phyloP scores from a whole-genome alignment of 129 eudicot species.

The Sambucus nigra region DNA sequence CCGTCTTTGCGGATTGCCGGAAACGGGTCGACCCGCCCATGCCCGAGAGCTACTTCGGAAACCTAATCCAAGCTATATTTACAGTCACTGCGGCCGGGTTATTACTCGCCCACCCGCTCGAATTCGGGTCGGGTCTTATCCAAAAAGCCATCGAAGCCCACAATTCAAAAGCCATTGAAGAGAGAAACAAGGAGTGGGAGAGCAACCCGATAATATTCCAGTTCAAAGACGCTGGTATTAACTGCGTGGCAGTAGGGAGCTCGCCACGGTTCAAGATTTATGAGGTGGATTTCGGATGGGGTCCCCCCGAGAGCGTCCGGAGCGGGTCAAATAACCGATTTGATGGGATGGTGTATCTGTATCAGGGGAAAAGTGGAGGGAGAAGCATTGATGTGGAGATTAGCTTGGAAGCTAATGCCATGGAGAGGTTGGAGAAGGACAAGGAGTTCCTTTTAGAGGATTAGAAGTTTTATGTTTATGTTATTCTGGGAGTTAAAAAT shows the following conservation, averaged over 20 bases:
- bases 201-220: constrained; percentile 70
- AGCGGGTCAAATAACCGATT: constrained; percentile 92
- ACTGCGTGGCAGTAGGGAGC: constrained; percentile 97
- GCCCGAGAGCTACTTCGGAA: constrained; percentile 95
- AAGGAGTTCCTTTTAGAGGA: constrained; percentile 56
- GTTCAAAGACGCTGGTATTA: constrained; percentile 86
- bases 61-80: constrained; percentile 89
- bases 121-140: constrained; percentile 62
- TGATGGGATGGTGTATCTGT: constrained; percentile 93
- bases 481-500: too few species aligned
- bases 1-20: constrained; percentile 95
- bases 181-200: constrained; percentile 77
- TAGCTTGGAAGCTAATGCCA: constrained; percentile 74
- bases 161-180: constrained; percentile 58
- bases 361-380: constrained; percentile 77
- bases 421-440: constrained; percentile 87
- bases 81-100: constrained; percentile 89
- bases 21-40: constrained; percentile 89
- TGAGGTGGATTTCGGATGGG: constrained; percentile 90
- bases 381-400: constrained; percentile 88
- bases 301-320: constrained; percentile 81
- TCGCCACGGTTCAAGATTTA: constrained; percentile 93
- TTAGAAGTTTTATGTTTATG: too few species aligned
- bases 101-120: constrained; percentile 48
- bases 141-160: constrained; percentile 61